Conservation (phyloP, 2,329 filamentous ascomycete genomes). For the Penicillium thymicola region DNA sequence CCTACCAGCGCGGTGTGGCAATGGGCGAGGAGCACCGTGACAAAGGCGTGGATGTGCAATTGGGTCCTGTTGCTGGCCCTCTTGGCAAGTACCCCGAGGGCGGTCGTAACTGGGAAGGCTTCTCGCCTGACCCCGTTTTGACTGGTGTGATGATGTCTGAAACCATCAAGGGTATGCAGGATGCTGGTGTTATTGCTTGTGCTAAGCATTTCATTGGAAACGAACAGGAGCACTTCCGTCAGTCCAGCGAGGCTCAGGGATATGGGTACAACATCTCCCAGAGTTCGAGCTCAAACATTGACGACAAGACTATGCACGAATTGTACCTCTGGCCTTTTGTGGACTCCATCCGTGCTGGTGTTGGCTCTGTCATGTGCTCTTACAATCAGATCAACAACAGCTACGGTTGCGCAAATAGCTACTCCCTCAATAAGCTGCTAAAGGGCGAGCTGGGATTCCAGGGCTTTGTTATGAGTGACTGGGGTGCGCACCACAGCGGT, state of each 20-base stretch:
- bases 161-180: constrained; percentile 76
- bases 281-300: constrained; percentile 58
- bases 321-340: constrained; percentile 67
- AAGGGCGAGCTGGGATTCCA: constrained; percentile 76
- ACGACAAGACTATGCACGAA: constrained; percentile 63
- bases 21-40: constrained; percentile 73
- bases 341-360: constrained; percentile 64
- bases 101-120: constrained; percentile 66
- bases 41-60: constrained; percentile 71
- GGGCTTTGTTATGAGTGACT: constrained; percentile 67
- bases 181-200: constrained; percentile 76
- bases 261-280: constrained; percentile 64
- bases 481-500: constrained; percentile 73
- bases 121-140: constrained; percentile 71
- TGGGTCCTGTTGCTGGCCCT: constrained; percentile 75
- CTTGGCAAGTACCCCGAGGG: constrained; percentile 66
- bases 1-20: constrained; percentile 64
- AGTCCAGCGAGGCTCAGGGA: constrained; percentile 55
- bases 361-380: constrained; percentile 67
- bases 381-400: constrained; percentile 70
- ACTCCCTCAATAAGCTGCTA: constrained; percentile 59
- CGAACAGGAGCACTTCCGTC: constrained; percentile 71
- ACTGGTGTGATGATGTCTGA: constrained; percentile 69
- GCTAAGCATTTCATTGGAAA: constrained; percentile 74
- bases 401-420: constrained; percentile 64